Evolutionary conservation across 352 stramenopile species (phyloP), one percentile per base, ranked within the genome.

Genomic region (Thalassiosira mediterranea): DNA sequence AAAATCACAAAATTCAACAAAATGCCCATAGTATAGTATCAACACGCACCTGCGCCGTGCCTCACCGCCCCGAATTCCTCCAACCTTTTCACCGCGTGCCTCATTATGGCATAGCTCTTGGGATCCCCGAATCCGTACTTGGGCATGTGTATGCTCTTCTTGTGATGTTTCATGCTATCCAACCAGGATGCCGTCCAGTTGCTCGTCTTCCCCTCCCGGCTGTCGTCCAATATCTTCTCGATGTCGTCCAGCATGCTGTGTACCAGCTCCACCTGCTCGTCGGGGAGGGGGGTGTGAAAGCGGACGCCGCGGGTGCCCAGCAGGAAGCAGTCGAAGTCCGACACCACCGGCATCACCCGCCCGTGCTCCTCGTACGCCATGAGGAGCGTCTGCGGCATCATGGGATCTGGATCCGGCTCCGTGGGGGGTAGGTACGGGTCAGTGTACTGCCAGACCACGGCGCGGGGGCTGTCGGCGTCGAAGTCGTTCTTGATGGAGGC

Each of bases 321-420:
- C 21, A 88, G 52, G 52, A 91, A 91, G 34, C 72, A 81, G 62
- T 91, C 85, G 66, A 91, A 91, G 56, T 91, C 85, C 8, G 81
- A 89, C 4, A 88, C 56, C 3, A 88, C 77, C 0, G 80, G 79
- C 31, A 77, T 77, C 19, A 87, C 75, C 1, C 69, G 53, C 7
- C 71, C 73, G 52, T 87, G 65, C 65, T 90, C 84, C 81, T 90
- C 81, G 53, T 89, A 89, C 1, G 84, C 84, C 65, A 90, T 81
- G 5, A 90, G 32, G 10, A 90, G 63, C 25, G 74, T 81, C 63
- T 79, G 65, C 31, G 84, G 78, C 68, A 81, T 72, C 71, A 90
- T 87, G 7, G 75, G 56, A 46, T 77, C 63, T 7, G 72, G 72
- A 67, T 81, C 72, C 7, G 72, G 72, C 37, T 66, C 62, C 19